A percentile compares a stretch with the other conserved stretches of the same genome.
Conservation (phyloP, 805 yeast species). For the Yarrowia keelungensis region DNA sequence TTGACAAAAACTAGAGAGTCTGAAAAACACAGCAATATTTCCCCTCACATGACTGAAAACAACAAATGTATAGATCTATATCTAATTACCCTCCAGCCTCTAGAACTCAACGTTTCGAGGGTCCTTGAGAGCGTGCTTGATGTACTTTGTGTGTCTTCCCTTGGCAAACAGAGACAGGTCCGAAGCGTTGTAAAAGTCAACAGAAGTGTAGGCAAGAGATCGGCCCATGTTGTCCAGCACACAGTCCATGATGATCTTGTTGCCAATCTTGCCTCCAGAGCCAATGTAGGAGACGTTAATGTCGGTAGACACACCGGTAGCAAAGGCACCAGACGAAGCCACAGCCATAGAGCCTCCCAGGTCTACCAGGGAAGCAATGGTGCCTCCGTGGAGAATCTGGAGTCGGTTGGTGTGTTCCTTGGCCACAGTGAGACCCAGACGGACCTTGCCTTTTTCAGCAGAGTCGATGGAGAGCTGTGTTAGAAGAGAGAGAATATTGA, state of each 20-base stretch:
- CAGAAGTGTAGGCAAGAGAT: constrained; percentile 53
- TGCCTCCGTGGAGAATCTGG: constrained; percentile 54
- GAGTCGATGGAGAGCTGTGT: constrained; percentile 25
- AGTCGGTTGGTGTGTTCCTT: constrained; percentile 52
- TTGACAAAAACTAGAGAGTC: too few relatives aligned
- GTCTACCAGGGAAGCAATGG: constrained; percentile 53
- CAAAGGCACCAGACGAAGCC: constrained; percentile 53
- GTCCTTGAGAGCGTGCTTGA: constrained; percentile 49
- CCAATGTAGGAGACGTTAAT: constrained; percentile 52
- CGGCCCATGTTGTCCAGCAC: constrained; percentile 51
- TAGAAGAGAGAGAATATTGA: background rate
- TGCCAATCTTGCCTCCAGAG: constrained; percentile 51
- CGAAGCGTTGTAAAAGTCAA: constrained; percentile 48
- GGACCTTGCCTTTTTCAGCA: constrained; percentile 50
- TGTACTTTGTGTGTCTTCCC: constrained; percentile 55
- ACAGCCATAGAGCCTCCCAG: constrained; percentile 56
- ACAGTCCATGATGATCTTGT: constrained; percentile 44
- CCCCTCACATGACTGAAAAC: background rate
- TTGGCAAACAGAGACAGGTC: constrained; percentile 50
- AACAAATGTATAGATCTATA: constrained; percentile 8
- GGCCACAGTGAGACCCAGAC: constrained; percentile 48
- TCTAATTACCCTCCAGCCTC: background rate
- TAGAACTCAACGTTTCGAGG: constrained; percentile 36
- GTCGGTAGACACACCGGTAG: constrained; percentile 56
- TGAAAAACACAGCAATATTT: too few relatives aligned